Evolutionary conservation across 805 yeast genomes (phyloP).

Genomic region (Saccharomyces paradoxus): DNA sequence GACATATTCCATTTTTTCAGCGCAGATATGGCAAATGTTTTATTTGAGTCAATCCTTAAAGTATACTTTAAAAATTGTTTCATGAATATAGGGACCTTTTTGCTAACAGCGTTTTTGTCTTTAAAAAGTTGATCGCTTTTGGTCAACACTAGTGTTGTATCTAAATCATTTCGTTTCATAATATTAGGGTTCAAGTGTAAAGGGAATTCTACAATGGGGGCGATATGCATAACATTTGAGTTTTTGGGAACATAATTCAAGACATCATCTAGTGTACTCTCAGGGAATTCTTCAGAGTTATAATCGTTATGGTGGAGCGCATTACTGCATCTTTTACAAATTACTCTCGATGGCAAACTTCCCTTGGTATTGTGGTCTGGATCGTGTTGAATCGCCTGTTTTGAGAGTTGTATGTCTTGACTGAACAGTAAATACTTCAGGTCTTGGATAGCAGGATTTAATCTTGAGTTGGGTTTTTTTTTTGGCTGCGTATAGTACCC

Average conservation of each 20-base stretch:
- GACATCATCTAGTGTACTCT: conserved; percentile 26
- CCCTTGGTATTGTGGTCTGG: conserved; percentile 2
- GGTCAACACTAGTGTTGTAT: conserved; percentile 17
- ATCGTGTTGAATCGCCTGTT: conserved; percentile 7
- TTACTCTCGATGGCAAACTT: conserved; percentile 11
- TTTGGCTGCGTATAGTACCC: conserved; percentile 39
- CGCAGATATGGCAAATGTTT: conserved; percentile 22
- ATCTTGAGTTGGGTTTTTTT: neutral
- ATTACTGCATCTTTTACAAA: conserved; percentile 52
- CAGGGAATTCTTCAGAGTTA: conserved; percentile 29
- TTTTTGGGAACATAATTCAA: conserved; percentile 33
- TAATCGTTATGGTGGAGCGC: conserved; percentile 39
- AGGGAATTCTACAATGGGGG: conserved; percentile 70
- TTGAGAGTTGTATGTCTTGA: conserved; percentile 21
- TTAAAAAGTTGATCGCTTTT: conserved; percentile 29
- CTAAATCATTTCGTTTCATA: conserved; percentile 9
- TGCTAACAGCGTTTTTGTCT: conserved; percentile 14
- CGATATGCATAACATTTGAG: conserved; percentile 48
- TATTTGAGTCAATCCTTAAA: conserved; percentile 24
- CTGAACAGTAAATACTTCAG: conserved; percentile 26
- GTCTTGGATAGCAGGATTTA: conserved; percentile 10
- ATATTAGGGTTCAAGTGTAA: conserved; percentile 37
- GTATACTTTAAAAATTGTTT: conserved; percentile 25
- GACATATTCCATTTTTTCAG: conserved; percentile 24
- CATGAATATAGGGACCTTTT: conserved; percentile 27